These are phyloP conservation scores for Brassica balearica DNA, from an alignment of 441 rosid species.

Conservation along the genomic window DNA sequence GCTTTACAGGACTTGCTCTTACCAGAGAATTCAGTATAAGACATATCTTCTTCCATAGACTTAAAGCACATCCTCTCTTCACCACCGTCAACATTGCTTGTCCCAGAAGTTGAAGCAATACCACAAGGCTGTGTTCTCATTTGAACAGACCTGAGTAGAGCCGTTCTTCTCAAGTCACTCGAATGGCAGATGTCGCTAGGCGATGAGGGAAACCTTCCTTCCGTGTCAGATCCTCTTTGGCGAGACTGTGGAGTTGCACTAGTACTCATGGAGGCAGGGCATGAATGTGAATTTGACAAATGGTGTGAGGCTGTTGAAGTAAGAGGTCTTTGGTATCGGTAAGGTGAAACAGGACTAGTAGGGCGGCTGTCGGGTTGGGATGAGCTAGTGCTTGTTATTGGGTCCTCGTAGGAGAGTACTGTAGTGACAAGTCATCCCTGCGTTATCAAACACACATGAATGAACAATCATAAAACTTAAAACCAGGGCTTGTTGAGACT, in stretches of 20 bases:
- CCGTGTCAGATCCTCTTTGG: constrained; percentile 84
- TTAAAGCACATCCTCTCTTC: constrained; percentile 68
- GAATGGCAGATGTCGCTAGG: constrained; percentile 98
- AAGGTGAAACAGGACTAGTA: constrained; percentile 89
- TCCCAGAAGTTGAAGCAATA: constrained; percentile 52
- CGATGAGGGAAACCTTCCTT: constrained; percentile 91
- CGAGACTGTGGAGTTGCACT: constrained; percentile 58
- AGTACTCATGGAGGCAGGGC: constrained; percentile 15
- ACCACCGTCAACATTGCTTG: constrained; percentile 57
- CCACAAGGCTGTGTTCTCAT: constrained; percentile 83
- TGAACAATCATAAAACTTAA: not conserved
- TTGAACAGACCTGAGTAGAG: constrained; percentile 91
- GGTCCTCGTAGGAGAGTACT: constrained; percentile 86
- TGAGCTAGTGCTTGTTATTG: constrained; percentile 52
- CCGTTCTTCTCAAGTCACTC: constrained; percentile 87
- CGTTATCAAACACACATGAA: not conserved
- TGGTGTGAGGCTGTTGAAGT: constrained; percentile 49
- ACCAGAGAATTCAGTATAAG: constrained; percentile 51
- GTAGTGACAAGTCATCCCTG: constrained; percentile 87
- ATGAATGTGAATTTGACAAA: not conserved
- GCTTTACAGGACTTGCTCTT: constrained; percentile 58
- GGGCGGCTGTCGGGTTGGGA: constrained; percentile 79
- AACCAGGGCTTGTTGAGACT: not conserved
- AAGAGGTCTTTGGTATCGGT: constrained; percentile 65
- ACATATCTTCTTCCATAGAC: constrained; percentile 63